Evolutionary conservation across 2,329 filamentous ascomycete genomes (phyloP), one percentile per base, ranked within the genome.

Genomic region (Fusarium poae): DNA sequence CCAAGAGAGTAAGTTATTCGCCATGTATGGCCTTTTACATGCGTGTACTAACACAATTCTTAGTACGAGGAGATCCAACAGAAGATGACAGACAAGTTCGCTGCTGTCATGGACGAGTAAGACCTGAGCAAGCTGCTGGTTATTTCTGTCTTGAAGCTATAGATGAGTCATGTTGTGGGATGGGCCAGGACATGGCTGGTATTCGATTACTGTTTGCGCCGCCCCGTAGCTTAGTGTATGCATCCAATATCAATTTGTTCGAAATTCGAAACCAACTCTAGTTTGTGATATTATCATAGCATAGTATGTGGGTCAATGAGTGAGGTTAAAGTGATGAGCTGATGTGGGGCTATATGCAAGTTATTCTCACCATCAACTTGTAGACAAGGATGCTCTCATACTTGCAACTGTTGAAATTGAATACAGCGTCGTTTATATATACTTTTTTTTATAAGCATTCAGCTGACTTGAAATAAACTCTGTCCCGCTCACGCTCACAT

Each of bases 31-130:
- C n/a, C 16, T 15, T 5, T 21, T n/a, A 16, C 39, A 44, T 25
- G 48, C 48, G 21, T 53, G 13, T 74, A 70, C 82, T 88, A 78
- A 88, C 78, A 39, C 10, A 27, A 18, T 29, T 32, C 25, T 52
- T 75, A 96, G 92, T 99, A 98, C 81, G 96, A 98, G 86, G 90
- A 89, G 74, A 89, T 98, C 74, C 87, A 96, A 75, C 93, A 97
- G 83, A 86, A 89, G 75, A 95, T 99, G 94, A 90, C 92, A 74
- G 96, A 99, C 84, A 97, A 97, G 84, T 99, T 99, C 83, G 96
- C 96, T 50, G 91, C 94, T 39, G 95, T 99, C 64, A 89, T 93
- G 79, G 96, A 99, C 81, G 95, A 98, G 87, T 99, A 94, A 81
- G 57, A 44, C 21, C 44, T 39, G 56, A 46, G 52, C 48, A 57